phyloP scores from a whole-genome alignment of 495 filamentous ascomycete genomes.

The Tuber calosporum region DNA sequence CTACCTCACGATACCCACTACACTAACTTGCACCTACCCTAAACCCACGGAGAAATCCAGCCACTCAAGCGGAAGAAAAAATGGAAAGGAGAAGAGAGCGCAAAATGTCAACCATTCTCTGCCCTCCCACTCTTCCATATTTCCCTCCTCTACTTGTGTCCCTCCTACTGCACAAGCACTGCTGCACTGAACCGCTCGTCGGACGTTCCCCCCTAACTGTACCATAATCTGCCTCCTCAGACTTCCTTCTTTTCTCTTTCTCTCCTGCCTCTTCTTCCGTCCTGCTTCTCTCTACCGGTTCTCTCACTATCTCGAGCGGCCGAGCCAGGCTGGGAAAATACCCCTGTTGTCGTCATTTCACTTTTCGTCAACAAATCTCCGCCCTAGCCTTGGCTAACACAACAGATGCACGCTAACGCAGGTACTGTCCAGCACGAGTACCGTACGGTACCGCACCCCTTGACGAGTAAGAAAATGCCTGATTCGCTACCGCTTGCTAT shows the following conservation, averaged over 20 bases:
- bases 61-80: background rate
- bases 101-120: too few species aligned
- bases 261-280: background rate
- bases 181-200: background rate
- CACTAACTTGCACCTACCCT: too few species aligned
- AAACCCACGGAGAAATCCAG: background rate
- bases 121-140: background rate
- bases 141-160: too few species aligned
- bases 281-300: background rate
- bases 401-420: constrained; percentile 26
- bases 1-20: too few species aligned
- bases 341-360: background rate
- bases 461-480: background rate
- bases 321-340: background rate
- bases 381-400: constrained; percentile 17
- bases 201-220: background rate
- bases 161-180: too few species aligned
- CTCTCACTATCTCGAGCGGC: background rate
- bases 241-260: background rate
- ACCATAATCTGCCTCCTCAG: background rate
- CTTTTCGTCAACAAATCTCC: constrained; percentile 27
- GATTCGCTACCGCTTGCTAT: background rate
- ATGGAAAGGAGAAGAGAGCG: too few species aligned
- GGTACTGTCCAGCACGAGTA: constrained; percentile 24
- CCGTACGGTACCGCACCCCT: background rate